A percentile compares a stretch with the other conserved stretches of the same genome.
Evolutionary conservation across 225 moss, liverwort and hornwort genomes (phyloP).

Genomic region (Neckera pumila): DNA sequence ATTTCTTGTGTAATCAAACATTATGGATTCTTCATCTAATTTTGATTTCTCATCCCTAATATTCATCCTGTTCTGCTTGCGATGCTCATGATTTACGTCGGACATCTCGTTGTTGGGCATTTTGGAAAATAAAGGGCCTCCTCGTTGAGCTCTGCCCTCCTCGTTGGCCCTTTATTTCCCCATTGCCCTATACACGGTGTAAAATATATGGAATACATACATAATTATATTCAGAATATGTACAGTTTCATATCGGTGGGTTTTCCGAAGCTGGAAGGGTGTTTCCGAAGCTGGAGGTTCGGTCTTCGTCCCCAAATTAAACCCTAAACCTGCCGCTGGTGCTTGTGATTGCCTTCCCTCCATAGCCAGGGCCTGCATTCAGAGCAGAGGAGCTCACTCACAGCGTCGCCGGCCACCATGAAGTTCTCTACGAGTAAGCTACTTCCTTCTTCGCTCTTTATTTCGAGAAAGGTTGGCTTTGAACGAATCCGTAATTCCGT

Average conservation of each 20-base stretch:
- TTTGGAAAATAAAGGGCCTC: too few species aligned
- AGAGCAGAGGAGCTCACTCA: not conserved
- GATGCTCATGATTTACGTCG: too few species aligned
- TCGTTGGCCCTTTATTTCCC: too few species aligned
- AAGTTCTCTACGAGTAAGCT: not conserved
- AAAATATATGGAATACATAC: too few species aligned
- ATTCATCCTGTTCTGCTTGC: too few species aligned
- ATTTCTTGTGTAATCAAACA: too few species aligned
- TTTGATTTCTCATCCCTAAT: too few species aligned
- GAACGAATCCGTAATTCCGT: not conserved
- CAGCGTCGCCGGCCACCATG: not conserved
- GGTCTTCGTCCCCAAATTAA: not conserved
- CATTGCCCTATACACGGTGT: too few species aligned
- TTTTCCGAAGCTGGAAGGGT: not conserved
- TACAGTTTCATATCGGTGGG: not conserved
- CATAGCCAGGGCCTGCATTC: not conserved
- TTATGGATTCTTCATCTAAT: too few species aligned
- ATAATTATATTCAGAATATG: not conserved
- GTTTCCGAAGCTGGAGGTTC: not conserved
- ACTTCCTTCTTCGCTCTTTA: not conserved
- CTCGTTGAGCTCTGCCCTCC: too few species aligned
- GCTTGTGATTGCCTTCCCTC: not conserved
- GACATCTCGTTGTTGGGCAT: too few species aligned
- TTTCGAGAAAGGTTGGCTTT: not conserved
- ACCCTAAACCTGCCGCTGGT: not conserved